Evolutionary conservation across 176 grass and related monocot species (phyloP).

Genomic region (Eleusine coracana): DNA sequence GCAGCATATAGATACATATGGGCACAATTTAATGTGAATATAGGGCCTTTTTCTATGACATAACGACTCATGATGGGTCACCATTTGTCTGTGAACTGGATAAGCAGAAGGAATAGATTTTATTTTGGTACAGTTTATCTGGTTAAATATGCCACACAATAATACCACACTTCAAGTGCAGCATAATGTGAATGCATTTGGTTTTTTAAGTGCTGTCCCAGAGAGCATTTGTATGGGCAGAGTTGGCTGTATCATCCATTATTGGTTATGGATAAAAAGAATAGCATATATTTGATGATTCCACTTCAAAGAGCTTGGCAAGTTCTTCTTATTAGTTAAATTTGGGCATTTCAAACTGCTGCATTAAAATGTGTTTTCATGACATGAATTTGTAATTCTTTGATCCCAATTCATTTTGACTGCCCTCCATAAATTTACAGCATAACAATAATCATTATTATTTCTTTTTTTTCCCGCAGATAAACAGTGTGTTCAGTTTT

Average conservation of each 20-base stretch:
- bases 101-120: background rate
- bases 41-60: background rate
- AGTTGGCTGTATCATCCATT: background rate
- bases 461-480: constrained; percentile 45
- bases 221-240: background rate
- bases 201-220: background rate
- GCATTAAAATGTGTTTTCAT: background rate
- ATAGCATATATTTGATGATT: background rate
- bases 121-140: background rate
- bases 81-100: background rate
- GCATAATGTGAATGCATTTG: background rate
- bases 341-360: background rate
- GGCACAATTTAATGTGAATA: background rate
- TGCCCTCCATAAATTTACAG: background rate
- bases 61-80: background rate
- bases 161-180: background rate
- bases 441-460: background rate
- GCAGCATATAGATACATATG: background rate
- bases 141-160: background rate
- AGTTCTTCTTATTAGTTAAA: background rate
- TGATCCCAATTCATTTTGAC: background rate
- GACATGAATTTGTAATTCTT: background rate
- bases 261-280: background rate
- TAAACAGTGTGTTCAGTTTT: constrained; percentile 58
- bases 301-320: background rate